phyloP scores from a whole-genome alignment of 2,329 filamentous ascomycete species.

The Hypoxylon sp. region DNA sequence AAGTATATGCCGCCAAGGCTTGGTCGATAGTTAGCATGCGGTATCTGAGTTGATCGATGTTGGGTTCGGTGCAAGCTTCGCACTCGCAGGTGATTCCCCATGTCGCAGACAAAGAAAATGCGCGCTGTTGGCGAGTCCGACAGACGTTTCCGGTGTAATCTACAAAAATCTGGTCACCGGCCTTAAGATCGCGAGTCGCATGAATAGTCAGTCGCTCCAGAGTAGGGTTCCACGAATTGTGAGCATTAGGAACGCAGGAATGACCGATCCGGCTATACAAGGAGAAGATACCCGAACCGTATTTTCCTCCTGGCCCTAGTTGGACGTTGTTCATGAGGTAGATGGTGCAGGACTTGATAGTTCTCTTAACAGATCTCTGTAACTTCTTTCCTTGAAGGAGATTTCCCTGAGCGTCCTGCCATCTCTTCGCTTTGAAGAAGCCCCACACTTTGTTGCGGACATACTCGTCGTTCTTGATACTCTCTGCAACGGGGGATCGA shows the following conservation, averaged over 20 bases:
- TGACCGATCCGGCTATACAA: constrained; percentile 47
- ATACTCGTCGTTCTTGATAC: constrained; percentile 6
- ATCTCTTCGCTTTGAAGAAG: constrained; percentile 33
- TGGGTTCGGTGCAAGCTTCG: constrained; percentile 36
- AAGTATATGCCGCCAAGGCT: constrained; percentile 36
- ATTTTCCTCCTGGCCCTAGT: constrained; percentile 30
- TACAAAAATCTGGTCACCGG: constrained; percentile 47
- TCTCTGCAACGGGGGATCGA: constrained; percentile 1
- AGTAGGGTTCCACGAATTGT: constrained; percentile 45
- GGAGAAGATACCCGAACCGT: constrained; percentile 45
- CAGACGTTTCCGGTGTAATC: constrained; percentile 43
- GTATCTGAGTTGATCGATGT: constrained; percentile 24
- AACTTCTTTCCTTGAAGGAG: constrained; percentile 30
- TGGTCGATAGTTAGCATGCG: constrained; percentile 40
- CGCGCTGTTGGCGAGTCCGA: constrained; percentile 37
- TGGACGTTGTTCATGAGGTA: constrained; percentile 39
- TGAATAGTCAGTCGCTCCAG: constrained; percentile 45
- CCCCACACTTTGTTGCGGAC: constrained; percentile 16
- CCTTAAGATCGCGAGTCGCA: constrained; percentile 44
- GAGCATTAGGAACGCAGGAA: constrained; percentile 47
- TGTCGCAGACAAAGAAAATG: constrained; percentile 5
- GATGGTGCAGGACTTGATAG: constrained; percentile 26
- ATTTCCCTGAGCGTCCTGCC: constrained; percentile 23
- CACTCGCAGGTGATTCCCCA: constrained; percentile 44
- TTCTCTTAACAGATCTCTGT: constrained; percentile 20